phyloP scores from a whole-genome alignment of 345 rosid species.

The Cardiospermum halicacabum region DNA sequence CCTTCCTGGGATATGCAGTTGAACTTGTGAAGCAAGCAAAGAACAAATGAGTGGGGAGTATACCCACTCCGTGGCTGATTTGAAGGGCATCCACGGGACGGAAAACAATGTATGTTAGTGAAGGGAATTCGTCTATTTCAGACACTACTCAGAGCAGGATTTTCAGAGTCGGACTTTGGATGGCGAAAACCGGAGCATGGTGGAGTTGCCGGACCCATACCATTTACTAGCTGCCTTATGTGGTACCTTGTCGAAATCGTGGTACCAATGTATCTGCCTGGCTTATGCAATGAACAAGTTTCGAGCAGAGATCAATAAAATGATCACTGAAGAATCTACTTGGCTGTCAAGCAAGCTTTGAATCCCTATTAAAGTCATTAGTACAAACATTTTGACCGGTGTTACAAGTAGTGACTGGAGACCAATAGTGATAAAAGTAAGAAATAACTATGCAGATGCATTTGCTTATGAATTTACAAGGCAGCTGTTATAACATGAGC shows the following conservation, averaged over 20 bases:
- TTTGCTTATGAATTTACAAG: constrained; percentile 33
- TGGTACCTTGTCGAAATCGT: constrained; percentile 11
- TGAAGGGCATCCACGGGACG: constrained; percentile 17
- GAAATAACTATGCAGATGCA: constrained; percentile 18
- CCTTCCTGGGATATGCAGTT: constrained; percentile 30
- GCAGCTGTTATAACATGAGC: constrained; percentile 24
- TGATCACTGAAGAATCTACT: too few species aligned
- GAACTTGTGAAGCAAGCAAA: constrained; percentile 27
- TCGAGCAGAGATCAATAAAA: constrained; percentile 6
- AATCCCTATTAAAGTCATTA: too few species aligned
- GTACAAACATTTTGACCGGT: too few species aligned
- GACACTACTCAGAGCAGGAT: background rate
- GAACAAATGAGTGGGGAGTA: constrained; percentile 18
- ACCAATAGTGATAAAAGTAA: constrained; percentile 5
- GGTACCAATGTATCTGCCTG: constrained; percentile 21
- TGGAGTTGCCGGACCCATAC: constrained; percentile 15
- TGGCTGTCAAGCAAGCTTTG: too few species aligned
- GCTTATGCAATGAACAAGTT: constrained; percentile 19
- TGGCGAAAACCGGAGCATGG: constrained; percentile 25
- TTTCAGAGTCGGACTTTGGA: constrained; percentile 21
- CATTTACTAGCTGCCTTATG: background rate
- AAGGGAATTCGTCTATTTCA: constrained; percentile 10
- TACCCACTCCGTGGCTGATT: constrained; percentile 12
- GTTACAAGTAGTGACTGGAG: too few species aligned
- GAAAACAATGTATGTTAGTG: background rate